phyloP scores from a whole-genome alignment of 192 early-diverging fungal genomes.

The Globomyces pollinis-pini region DNA sequence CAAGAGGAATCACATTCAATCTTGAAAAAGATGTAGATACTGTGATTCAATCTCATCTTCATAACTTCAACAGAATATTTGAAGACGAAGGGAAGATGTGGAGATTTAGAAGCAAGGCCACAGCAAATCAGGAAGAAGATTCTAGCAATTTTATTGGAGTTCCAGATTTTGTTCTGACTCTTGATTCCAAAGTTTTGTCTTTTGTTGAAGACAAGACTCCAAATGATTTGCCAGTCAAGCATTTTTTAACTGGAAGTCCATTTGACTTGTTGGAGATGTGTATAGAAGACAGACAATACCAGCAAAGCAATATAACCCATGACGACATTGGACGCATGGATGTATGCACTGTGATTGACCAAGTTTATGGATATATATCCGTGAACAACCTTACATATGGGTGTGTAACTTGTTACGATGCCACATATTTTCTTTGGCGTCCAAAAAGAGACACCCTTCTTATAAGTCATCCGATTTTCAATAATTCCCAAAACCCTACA shows the following conservation, averaged over 20 bases:
- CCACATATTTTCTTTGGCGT: neutral
- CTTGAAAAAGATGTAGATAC: neutral
- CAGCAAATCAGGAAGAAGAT: neutral
- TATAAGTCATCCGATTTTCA: neutral
- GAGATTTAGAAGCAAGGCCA: neutral
- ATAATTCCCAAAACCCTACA: neutral
- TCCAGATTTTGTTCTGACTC: slow-evolving; percentile 6
- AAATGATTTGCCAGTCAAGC: slow-evolving; percentile 8
- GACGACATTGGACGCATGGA: slow-evolving; percentile 4
- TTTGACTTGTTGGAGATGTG: slow-evolving; percentile 12
- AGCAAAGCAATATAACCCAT: slow-evolving; percentile 1
- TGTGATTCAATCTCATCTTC: neutral
- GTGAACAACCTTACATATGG: slow-evolving; percentile 5
- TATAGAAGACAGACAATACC: neutral
- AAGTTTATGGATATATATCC: slow-evolving; percentile 15
- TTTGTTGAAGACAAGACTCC: slow-evolving; percentile 15
- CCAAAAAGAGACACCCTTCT: neutral
- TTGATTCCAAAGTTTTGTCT: slow-evolving; percentile 8
- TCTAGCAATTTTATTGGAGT: slow-evolving; percentile 6
- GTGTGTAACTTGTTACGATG: neutral
- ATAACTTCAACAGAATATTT: slow-evolving; percentile 1
- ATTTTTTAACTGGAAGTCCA: neutral
- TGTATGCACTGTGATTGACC: slow-evolving; percentile 9
- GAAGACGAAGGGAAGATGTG: neutral
- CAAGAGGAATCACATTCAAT: neutral